A percentile compares a stretch with the other conserved stretches of the same genome.
Evolutionary conservation across 129 eudicot species (phyloP).

Genomic region (Centrapalus pauciflorus): DNA sequence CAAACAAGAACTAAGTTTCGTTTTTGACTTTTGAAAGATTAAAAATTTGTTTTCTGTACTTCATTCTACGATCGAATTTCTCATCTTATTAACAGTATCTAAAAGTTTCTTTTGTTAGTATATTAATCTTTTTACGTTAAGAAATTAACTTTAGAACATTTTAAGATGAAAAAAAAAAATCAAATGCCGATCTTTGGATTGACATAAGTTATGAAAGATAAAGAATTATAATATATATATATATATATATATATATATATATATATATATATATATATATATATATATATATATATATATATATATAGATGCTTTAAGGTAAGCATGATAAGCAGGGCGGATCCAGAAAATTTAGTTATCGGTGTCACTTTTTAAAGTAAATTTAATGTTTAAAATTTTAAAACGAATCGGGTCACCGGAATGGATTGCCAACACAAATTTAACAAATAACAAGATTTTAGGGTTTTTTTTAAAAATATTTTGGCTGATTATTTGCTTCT

Average conservation of each 20-base stretch:
- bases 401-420: no score
- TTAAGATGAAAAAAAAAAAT: neutral
- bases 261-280: no score
- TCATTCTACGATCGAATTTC: neutral
- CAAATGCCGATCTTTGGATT: neutral
- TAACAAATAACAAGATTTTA: no score
- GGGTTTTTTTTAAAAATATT: no score
- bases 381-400: no score
- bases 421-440: no score
- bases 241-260: no score
- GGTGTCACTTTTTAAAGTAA: no score
- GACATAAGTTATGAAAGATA: neutral
- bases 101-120: neutral
- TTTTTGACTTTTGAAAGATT: slow-evolving; percentile 17
- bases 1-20: neutral
- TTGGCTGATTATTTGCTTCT: no score
- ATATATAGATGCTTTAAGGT: slow-evolving; percentile 3
- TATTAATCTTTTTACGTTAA: neutral
- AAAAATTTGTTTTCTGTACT: neutral
- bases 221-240: no score
- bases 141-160: neutral
- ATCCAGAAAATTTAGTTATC: no score
- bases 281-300: no score
- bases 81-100: neutral
- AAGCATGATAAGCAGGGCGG: neutral